Evolutionary conservation across 2,329 filamentous ascomycete genomes (phyloP).

Genomic region (Sporothrix variecibatus): DNA sequence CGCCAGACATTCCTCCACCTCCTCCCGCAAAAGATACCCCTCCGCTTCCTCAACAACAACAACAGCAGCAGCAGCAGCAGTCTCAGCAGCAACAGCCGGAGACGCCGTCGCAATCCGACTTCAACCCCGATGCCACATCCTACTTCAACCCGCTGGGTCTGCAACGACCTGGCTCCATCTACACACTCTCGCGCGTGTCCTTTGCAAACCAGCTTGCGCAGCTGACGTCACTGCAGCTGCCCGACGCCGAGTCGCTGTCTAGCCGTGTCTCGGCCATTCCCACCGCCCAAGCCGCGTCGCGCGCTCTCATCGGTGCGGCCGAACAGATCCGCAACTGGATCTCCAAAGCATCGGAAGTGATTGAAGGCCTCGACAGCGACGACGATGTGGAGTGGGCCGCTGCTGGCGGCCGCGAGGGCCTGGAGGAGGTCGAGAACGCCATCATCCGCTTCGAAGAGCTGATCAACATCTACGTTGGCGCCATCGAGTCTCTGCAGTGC

Average conservation of each 20-base stretch:
- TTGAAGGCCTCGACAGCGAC: conserved; percentile 86
- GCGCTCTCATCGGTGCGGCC: conserved; percentile 80
- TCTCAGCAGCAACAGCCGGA: conserved; percentile 20
- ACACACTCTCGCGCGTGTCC: conserved; percentile 87
- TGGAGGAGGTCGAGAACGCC: conserved; percentile 71
- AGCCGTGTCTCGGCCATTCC: conserved; percentile 82
- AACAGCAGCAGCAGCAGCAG: neutral
- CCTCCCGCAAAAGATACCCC: conserved; percentile 57
- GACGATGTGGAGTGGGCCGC: conserved; percentile 99
- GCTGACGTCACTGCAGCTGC: conserved; percentile 84
- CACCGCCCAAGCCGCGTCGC: conserved; percentile 79
- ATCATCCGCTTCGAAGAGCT: conserved; percentile 84
- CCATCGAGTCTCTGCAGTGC: conserved; percentile 87
- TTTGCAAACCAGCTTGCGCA: conserved; percentile 93
- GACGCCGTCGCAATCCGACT: conserved; percentile 42
- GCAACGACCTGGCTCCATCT: conserved; percentile 80
- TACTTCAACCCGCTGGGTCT: conserved; percentile 69
- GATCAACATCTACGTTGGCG: conserved; percentile 87
- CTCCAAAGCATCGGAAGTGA: conserved; percentile 83
- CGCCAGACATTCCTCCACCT: conserved; percentile 41
- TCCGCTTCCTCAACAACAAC: conserved; percentile 37
- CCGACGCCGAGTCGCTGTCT: conserved; percentile 80
- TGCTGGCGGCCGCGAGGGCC: conserved; percentile 76
- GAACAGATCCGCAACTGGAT: conserved; percentile 96
- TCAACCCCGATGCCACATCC: conserved; percentile 53